Percentiles rank a stretch among this genome's conserved stretches.
Evolutionary conservation across 83 land plant genomes (phyloP).

Genomic region (Picea abies): DNA sequence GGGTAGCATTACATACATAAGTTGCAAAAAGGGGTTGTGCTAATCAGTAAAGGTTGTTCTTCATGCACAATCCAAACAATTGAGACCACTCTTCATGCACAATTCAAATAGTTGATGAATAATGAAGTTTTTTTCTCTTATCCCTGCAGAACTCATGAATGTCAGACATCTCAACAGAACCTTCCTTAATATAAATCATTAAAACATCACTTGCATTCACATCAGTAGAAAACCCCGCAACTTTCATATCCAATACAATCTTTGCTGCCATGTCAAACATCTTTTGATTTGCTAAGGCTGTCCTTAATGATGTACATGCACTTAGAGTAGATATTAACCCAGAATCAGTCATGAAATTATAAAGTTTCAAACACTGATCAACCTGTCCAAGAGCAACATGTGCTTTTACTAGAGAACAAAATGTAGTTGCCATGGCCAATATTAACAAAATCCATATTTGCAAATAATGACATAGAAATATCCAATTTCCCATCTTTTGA

Average conservation of each 20-base stretch:
- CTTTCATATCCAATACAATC: conserved; percentile 77
- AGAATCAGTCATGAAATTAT: too few species aligned
- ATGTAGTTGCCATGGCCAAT: too few species aligned
- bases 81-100: too few species aligned
- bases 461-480: too few species aligned
- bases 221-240: conserved; percentile 59
- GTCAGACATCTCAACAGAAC: conserved; percentile 60
- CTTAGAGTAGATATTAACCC: too few species aligned
- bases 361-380: too few species aligned
- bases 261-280: conserved; percentile 76
- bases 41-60: conserved; percentile 57
- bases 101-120: conserved; percentile 31
- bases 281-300: conserved; percentile 60
- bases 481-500: too few species aligned
- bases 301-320: conserved; percentile 43
- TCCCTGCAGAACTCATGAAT: conserved; percentile 72
- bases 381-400: too few species aligned
- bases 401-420: too few species aligned
- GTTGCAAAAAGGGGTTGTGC: conserved; percentile 68
- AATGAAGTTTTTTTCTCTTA: conserved; percentile 70
- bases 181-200: conserved; percentile 80
- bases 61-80: conserved; percentile 73
- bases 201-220: conserved; percentile 77
- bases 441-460: too few species aligned
- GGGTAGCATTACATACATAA: conserved; percentile 51